phyloP scores from a whole-genome alignment of 2,329 filamentous ascomycete species.

The Penicillium concentricum region DNA sequence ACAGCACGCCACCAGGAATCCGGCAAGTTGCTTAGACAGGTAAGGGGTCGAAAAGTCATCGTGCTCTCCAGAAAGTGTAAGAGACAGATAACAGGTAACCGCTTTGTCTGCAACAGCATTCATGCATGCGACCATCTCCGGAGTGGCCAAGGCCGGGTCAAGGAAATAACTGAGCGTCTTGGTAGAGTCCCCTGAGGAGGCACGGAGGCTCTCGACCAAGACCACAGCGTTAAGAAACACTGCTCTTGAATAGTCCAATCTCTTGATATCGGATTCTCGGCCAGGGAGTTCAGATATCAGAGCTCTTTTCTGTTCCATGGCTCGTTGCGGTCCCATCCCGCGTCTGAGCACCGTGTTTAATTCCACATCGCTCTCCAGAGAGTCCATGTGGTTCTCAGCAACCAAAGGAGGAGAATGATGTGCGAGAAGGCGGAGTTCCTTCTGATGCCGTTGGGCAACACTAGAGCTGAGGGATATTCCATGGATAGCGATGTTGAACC shows the following conservation, averaged over 20 bases:
- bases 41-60: slow-evolving; percentile 86
- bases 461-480: slow-evolving; percentile 77
- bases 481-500: slow-evolving; percentile 97
- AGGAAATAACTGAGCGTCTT: slow-evolving; percentile 88
- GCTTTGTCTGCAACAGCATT: slow-evolving; percentile 64
- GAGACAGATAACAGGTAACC: slow-evolving; percentile 74
- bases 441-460: slow-evolving; percentile 68
- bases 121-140: slow-evolving; percentile 64
- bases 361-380: slow-evolving; percentile 94
- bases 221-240: slow-evolving; percentile 91
- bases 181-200: slow-evolving; percentile 83
- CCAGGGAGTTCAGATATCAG: slow-evolving; percentile 72
- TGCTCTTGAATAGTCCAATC: slow-evolving; percentile 82
- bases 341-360: slow-evolving; percentile 89
- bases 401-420: slow-evolving; percentile 84
- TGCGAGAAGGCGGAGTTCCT: slow-evolving; percentile 80
- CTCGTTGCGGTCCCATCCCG: slow-evolving; percentile 71
- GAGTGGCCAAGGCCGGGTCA: slow-evolving; percentile 74
- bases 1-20: slow-evolving; percentile 84
- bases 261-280: slow-evolving; percentile 74
- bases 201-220: slow-evolving; percentile 83
- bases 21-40: slow-evolving; percentile 81
- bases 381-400: slow-evolving; percentile 81
- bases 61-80: slow-evolving; percentile 68
- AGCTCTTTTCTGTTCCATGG: slow-evolving; percentile 75